Evolutionary conservation across 2,329 filamentous ascomycete genomes (phyloP).

Genomic region (Ophiostoma sp.): DNA sequence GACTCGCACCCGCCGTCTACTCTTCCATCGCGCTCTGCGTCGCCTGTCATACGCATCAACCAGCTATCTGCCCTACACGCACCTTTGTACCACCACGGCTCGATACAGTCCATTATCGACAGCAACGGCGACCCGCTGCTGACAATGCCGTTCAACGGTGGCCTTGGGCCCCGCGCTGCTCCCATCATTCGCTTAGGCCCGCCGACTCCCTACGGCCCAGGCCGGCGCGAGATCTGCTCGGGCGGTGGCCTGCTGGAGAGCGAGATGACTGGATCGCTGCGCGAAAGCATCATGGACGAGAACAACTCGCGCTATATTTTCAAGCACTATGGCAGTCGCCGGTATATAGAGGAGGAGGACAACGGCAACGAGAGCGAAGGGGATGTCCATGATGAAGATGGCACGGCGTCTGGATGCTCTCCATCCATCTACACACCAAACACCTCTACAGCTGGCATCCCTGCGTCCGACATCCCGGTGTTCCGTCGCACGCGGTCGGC

Average conservation of each 20-base stretch:
- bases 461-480: neutral
- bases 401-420: neutral
- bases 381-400: neutral
- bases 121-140: constrained; percentile 15
- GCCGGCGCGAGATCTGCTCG: neutral
- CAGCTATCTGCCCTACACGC: constrained; percentile 14
- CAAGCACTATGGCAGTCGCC: constrained; percentile 21
- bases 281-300: constrained; percentile 19
- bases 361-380: neutral
- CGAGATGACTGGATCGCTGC: constrained; percentile 23
- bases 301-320: constrained; percentile 20
- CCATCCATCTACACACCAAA: neutral
- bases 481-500: constrained; percentile 23
- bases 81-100: constrained; percentile 13
- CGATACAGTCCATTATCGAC: constrained; percentile 11
- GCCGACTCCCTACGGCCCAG: neutral
- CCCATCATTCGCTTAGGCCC: constrained; percentile 14
- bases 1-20: neutral
- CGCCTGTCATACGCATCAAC: constrained; percentile 14
- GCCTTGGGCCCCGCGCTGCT: constrained; percentile 19
- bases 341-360: neutral
- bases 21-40: neutral
- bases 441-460: neutral
- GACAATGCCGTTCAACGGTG: constrained; percentile 23
- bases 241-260: constrained; percentile 9